Base-by-base conservation (phyloP, 257 asterid genomes). In the Cruciata laevipes region DNA sequence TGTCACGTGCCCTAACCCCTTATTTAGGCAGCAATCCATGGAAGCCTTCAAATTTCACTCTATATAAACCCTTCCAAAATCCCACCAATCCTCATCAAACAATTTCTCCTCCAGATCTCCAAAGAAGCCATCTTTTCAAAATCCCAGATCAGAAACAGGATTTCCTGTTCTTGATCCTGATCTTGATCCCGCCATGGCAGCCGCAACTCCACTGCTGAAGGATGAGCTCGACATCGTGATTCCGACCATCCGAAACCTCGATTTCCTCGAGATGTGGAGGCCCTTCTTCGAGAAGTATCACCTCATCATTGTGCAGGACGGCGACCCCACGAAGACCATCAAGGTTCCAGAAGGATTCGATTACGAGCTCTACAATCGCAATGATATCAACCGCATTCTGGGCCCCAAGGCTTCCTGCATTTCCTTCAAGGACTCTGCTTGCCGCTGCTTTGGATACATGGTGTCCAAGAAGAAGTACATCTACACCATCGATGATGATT, bases 391-490 rank as follows among this genome's bases (percentile, higher is more conserved):
- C 69, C 73, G 79, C 57, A 88, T 88, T 71, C 67, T 88, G 9
- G 95, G 92, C 1, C 92, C 86, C 0, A 82, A 75, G 61, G 86
- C 95, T 20, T 85, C 89, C n/a, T 88, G 95, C 78, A 88, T 88
- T 70, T 88, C 92, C 0, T 88, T 88, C 80, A 88, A 88, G 79
- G 95, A 88, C 51, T 85, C 92, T 5, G 95, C 95, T 68, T 85
- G 95, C 66, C 81, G 95, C 8, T 88, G 95, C 86, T 88, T 88
- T 64, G 95, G 95, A 0, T 88, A 79, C 20, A 82, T 87, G 95
- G 73, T 87, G 32, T 87, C 91, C 61, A 87, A 85, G 83, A 85
- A 87, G 87, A 87, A 87, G 82, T 87, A 87, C 40, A 76, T 87
- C 76, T 87, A 67, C 83, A 88, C 95, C 58, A 87, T 87, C 66